Evolutionary conservation across 495 filamentous ascomycete species (phyloP), one percentile per base, ranked within the genome.

Genomic region (Barbatosphaeria neglecta): DNA sequence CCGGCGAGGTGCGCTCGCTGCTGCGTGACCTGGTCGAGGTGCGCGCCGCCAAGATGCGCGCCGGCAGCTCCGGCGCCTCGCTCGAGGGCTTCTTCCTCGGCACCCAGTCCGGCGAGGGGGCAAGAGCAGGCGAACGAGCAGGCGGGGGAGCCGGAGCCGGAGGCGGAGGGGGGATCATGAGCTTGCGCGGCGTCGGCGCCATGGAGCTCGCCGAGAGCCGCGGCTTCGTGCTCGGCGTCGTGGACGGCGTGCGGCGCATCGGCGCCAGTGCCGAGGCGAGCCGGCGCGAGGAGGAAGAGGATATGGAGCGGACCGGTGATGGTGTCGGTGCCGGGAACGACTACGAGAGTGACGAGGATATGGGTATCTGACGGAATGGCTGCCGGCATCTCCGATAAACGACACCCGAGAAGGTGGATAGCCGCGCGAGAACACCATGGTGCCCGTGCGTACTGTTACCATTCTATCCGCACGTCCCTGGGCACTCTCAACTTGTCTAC

Each of bases 131-230:
- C n/a, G n/a, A n/a, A n/a, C n/a, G n/a, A n/a, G n/a, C n/a, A n/a
- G n/a, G n/a, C n/a, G n/a, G n/a, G n/a, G n/a, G n/a, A n/a, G 27
- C 9, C 13, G 2, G 9, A 11, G 6, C 13, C 31, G 31, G 13
- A 11, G 31, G 31, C 16, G 57, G 49, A 10, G 84, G 78, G 2
- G 86, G 83, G 17, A 77, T 87, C 38, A 73, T 86, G 20, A 78
- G 77, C 31, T 62, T 98, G 67, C 84, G 82, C 6, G 90, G 90
- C 13, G 81, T 96, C 13, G 92, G 92, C 2, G 82, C 82, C 2
- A 85, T 98, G 82, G 92, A 98, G 71, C 62, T 96, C 44, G 79
- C 82, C 0, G 93, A 96, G 63, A 83, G 82, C 43, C 76, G 92
- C 53, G 85, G 77, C 0, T 96, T 96, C 58, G 77, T 96, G 53